phyloP scores from a whole-genome alignment of 2,329 filamentous ascomycete species.

The Fusarium transvaalense region DNA sequence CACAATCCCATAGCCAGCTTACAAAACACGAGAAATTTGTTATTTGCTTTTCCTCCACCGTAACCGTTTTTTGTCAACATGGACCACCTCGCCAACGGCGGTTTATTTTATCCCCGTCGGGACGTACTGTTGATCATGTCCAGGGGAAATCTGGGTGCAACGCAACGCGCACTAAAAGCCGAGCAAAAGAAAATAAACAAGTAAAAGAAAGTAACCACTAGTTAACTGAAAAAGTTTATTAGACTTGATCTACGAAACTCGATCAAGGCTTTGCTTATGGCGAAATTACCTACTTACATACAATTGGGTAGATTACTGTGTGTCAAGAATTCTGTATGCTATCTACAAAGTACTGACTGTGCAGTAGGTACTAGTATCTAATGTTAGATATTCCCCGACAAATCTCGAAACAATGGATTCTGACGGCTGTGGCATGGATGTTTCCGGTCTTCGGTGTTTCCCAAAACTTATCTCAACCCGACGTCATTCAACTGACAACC shows the following conservation, averaged over 20 bases:
- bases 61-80: not conserved
- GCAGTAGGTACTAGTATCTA: not conserved
- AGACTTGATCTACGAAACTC: slow-evolving; percentile 30
- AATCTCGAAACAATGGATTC: slow-evolving; percentile 12
- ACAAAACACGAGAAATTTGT: not conserved
- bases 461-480: slow-evolving; percentile 1
- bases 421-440: slow-evolving; percentile 16
- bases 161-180: slow-evolving; percentile 17
- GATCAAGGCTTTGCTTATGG: slow-evolving; percentile 9
- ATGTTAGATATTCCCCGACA: not conserved
- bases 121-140: slow-evolving; percentile 23
- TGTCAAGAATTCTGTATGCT: not conserved
- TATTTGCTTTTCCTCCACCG: slow-evolving; percentile 12
- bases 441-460: slow-evolving; percentile 22
- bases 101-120: slow-evolving; percentile 23
- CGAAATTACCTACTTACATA: not conserved
- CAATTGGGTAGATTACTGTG: not conserved
- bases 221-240: not conserved
- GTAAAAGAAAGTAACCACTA: not conserved
- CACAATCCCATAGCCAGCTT: slow-evolving; percentile 8
- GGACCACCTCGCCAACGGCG: slow-evolving; percentile 8
- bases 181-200: slow-evolving; percentile 2
- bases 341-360: too few species aligned
- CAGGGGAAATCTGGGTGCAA: slow-evolving; percentile 13
- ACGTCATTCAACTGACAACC: slow-evolving; percentile 21